Percentiles rank a stretch among this genome's conserved stretches.
These are phyloP conservation scores for Fusarium incarnatum DNA, from an alignment of 2,329 filamentous ascomycete species.

Conservation along the genomic window DNA sequence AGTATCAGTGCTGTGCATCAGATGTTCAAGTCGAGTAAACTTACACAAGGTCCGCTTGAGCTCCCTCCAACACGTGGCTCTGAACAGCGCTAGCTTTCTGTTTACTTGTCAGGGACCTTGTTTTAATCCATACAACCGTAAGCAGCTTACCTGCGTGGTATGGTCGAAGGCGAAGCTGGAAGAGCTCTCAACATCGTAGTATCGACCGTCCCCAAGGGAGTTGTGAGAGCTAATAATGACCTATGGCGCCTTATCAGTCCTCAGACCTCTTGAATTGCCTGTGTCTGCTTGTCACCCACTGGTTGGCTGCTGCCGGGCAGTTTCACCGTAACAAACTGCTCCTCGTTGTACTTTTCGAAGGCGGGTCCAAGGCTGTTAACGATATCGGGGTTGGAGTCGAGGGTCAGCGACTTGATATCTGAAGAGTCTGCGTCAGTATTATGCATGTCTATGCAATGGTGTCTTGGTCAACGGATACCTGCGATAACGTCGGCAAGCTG, in stretches of 20 bases:
- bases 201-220: constrained; percentile 80
- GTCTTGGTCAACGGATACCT: constrained; percentile 64
- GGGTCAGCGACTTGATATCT: constrained; percentile 92
- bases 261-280: not conserved
- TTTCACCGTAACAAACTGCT: constrained; percentile 90
- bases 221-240: constrained; percentile 91
- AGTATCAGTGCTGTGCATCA: constrained; percentile 27
- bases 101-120: constrained; percentile 29
- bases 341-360: constrained; percentile 95
- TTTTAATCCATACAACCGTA: not conserved
- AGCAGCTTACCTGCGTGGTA: constrained; percentile 71
- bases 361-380: constrained; percentile 81
- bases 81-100: constrained; percentile 86
- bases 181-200: constrained; percentile 90
- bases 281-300: constrained; percentile 44
- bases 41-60: constrained; percentile 84
- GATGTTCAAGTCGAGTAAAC: constrained; percentile 44
- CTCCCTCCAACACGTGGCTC: constrained; percentile 80
- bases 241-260: constrained; percentile 52
- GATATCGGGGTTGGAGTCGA: constrained; percentile 74
- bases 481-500: constrained; percentile 90
- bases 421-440: constrained; percentile 43
- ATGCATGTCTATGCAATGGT: not conserved
- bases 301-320: constrained; percentile 83
- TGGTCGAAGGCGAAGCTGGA: constrained; percentile 93